Evolutionary conservation across 192 early-diverging fungal genomes (phyloP), one percentile per base, ranked within the genome.

Genomic region (Entomortierella lignicola): DNA sequence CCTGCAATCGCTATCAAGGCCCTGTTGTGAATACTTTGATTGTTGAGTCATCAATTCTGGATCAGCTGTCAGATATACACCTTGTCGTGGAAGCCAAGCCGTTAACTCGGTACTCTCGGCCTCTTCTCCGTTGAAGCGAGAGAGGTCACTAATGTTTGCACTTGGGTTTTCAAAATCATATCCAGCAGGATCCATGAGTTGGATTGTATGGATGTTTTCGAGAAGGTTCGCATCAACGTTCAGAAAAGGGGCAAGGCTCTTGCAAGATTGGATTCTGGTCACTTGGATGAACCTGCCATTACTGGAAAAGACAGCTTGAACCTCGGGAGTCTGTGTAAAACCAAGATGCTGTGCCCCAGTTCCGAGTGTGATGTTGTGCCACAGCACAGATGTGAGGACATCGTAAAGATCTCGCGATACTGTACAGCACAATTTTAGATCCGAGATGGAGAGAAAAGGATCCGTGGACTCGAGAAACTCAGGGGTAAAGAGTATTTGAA

Each of bases 341-440:
- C 30, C 37, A 25, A n/a, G 44, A 15, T 68, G 66, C 34, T 68
- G 66, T 4, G 15, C 20, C 11, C 31, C 29, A 7, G 66, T 68
- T 55, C 50, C 50, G 56, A 68, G 42, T 8, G 66, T n/a, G 20
- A 68, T 50, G 20, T 31, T 68, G 17, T 68, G 43, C 66, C 66
- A 68, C 4, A 68, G 43, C 8, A 68, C 0, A 2, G 66, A 31
- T 1, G 55, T 52, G 29, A 68, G 50, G 26, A 42, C 4, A 1
- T 10, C 23, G 2, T 13, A 42, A 25, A 57, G 59, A 13, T n/a
- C 2, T 18, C 59, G 58, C 8, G 43, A 68, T 10, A 68, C 55
- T 20, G 15, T 11, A 4, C 2, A 47, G 17, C 44, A 47, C 7
- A 11, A 15, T 20, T 11, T 20, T 47, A 12, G 5, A 15, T 12